Percentiles rank a stretch among this genome's conserved stretches.
phyloP scores from a whole-genome alignment of 495 filamentous ascomycete genomes.

The Penicillium mononematosum region DNA sequence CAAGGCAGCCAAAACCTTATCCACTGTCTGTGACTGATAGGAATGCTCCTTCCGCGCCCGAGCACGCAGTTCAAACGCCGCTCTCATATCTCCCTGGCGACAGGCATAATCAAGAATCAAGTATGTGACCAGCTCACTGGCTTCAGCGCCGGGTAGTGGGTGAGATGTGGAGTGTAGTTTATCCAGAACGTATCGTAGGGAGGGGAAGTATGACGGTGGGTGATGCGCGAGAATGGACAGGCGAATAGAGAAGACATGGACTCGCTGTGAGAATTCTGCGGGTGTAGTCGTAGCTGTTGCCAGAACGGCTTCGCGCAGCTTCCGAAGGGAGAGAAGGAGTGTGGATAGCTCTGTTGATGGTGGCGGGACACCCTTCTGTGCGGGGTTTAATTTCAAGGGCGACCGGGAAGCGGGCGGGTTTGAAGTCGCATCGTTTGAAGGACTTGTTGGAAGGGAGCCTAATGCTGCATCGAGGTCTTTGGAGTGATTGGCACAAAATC shows the following conservation, averaged over 20 bases:
- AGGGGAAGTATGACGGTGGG: constrained; percentile 85
- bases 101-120: constrained; percentile 86
- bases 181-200: constrained; percentile 73
- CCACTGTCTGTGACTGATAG: constrained; percentile 61
- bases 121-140: constrained; percentile 76
- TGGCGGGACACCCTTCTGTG: constrained; percentile 28
- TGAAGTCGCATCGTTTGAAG: constrained; percentile 41
- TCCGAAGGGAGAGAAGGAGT: constrained; percentile 75
- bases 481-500: constrained; percentile 71
- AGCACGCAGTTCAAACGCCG: constrained; percentile 63
- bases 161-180: constrained; percentile 60
- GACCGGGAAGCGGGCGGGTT: constrained; percentile 39
- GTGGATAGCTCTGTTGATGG: constrained; percentile 55
- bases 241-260: constrained; percentile 78
- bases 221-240: constrained; percentile 75
- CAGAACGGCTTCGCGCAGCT: constrained; percentile 80
- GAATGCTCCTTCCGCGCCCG: constrained; percentile 47
- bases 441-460: constrained; percentile 57
- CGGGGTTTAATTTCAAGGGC: constrained; percentile 21
- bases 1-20: constrained; percentile 66
- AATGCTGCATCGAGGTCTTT: constrained; percentile 73
- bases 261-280: constrained; percentile 62
- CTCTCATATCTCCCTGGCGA: constrained; percentile 68
- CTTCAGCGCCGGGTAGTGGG: constrained; percentile 63
- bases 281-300: constrained; percentile 64